Evolutionary conservation across 768 basidiomycete species (phyloP), one percentile per base, ranked within the genome.

Genomic region (Suillus weaverae): DNA sequence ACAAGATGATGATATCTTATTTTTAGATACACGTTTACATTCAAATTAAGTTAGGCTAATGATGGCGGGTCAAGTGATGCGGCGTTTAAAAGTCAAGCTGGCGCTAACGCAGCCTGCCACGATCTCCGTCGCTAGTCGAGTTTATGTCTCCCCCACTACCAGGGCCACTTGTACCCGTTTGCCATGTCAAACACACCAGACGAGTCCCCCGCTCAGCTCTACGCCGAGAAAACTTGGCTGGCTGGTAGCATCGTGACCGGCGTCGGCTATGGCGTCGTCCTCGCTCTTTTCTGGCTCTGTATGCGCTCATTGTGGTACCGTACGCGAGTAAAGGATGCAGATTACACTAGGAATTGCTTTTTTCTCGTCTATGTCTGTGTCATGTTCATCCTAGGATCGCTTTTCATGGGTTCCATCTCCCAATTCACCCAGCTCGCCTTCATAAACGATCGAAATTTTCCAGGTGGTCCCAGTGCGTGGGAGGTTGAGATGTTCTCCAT

Each of bases 401-500:
- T 76, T 32, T 70, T 68, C 32, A 38, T 76, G 7, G 67, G 50
- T 32, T 75, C 75, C 60, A 76, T 69, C 53, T 71, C 73, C 2
- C 16, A 66, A 41, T 76, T 74, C 59, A 75, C 73, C 0, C 74
- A 75, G 38, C 14, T 76, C 54, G 74, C 74, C 20, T 75, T 76
- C 43, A 70, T 75, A 48, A 68, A 75, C 8, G 13, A 76, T 41
- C 70, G 75, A 3, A 68, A 71, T 14, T 74, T 50, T 48, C 61
- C 74, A 0, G 75, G 73, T 13, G 74, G 74, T 26, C 71, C 70
- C 61, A 67, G 74, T 64, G 61, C 32, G 39, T 73, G 63, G 8
- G 69, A 71, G 22, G 4, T 73, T 1, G 56, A 73, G 18, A 74
- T 73, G 73, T 74, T 76, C 50, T 74, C 74, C 20, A 71, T 74